phyloP scores from a whole-genome alignment of 495 filamentous ascomycete genomes.

The Aspergillus affinis region DNA sequence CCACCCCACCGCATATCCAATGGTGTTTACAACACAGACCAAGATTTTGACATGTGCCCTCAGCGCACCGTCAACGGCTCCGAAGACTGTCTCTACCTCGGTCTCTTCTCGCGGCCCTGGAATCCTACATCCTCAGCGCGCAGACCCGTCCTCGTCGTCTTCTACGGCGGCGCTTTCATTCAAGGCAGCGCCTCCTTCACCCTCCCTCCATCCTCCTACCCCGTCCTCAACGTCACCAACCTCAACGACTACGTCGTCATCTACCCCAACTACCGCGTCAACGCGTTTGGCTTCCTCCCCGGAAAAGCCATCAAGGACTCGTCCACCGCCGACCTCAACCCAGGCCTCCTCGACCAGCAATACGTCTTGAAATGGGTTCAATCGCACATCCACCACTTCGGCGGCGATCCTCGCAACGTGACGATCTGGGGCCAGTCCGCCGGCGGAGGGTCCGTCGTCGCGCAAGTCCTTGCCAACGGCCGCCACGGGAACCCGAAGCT shows the following conservation, averaged over 20 bases:
- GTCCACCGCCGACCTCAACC: conserved; percentile 47
- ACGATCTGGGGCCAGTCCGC: conserved; percentile 56
- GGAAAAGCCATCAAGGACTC: conserved; percentile 51
- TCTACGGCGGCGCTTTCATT: conserved; percentile 64
- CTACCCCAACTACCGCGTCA: conserved; percentile 56
- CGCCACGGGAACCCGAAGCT: conserved; percentile 34
- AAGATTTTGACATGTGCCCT: conserved; percentile 57
- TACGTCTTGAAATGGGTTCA: conserved; percentile 56
- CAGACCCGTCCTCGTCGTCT: conserved; percentile 58
- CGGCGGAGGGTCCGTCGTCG: conserved; percentile 56
- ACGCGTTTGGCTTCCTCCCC: conserved; percentile 59
- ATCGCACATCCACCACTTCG: conserved; percentile 49
- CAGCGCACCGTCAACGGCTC: conserved; percentile 58
- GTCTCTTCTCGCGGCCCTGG: conserved; percentile 60
- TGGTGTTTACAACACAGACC: conserved; percentile 56
- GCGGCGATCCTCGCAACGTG: conserved; percentile 50
- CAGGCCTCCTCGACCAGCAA: conserved; percentile 50
- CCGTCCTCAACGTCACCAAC: conserved; percentile 50
- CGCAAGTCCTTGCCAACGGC: conserved; percentile 51
- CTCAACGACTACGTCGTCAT: conserved; percentile 51
- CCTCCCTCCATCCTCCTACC: conserved; percentile 56
- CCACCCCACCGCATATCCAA: conserved; percentile 45
- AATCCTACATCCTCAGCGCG: conserved; percentile 23
- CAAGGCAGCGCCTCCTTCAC: conserved; percentile 53
- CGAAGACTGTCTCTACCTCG: conserved; percentile 63